These are phyloP conservation scores for Talaromyces adpressus DNA, from an alignment of 495 filamentous ascomycete genomes.

Conservation along the genomic window DNA sequence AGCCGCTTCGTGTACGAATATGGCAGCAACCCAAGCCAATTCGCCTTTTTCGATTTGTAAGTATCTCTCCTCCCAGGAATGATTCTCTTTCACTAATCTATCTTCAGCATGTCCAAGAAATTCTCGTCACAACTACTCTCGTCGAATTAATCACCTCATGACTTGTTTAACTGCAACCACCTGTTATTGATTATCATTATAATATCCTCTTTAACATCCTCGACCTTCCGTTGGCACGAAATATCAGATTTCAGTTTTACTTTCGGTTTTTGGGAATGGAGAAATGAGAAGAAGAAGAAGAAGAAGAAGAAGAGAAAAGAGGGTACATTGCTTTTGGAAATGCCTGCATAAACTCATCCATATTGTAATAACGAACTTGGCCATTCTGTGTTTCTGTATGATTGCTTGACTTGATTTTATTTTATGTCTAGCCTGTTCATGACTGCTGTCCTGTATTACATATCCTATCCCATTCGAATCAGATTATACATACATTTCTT, in stretches of 20 bases:
- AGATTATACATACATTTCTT: background rate
- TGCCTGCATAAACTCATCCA: background rate
- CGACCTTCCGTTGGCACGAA: background rate
- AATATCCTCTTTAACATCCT: background rate
- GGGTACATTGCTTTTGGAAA: background rate
- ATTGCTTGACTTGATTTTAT: background rate
- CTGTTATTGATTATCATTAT: background rate
- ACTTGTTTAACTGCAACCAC: background rate
- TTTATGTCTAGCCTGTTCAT: background rate
- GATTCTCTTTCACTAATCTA: slow-evolving; percentile 13
- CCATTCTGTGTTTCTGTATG: background rate
- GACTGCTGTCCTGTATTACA: background rate
- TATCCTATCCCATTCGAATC: background rate
- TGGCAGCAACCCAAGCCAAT: slow-evolving; percentile 87
- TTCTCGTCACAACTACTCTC: slow-evolving; percentile 19
- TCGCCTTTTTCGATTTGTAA: slow-evolving; percentile 98
- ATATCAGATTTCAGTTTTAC: background rate
- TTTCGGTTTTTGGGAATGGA: background rate
- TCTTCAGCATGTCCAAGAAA: slow-evolving; percentile 48
- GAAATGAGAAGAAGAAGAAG: background rate
- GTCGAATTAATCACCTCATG: slow-evolving; percentile 1
- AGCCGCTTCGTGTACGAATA: slow-evolving; percentile 93
- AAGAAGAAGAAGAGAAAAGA: no score
- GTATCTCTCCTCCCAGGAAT: slow-evolving; percentile 21
- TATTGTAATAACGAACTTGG: background rate